These are phyloP conservation scores for Amaranthus hypochondriacus DNA, from an alignment of 148 eudicot genomes.

Conservation along the genomic window DNA sequence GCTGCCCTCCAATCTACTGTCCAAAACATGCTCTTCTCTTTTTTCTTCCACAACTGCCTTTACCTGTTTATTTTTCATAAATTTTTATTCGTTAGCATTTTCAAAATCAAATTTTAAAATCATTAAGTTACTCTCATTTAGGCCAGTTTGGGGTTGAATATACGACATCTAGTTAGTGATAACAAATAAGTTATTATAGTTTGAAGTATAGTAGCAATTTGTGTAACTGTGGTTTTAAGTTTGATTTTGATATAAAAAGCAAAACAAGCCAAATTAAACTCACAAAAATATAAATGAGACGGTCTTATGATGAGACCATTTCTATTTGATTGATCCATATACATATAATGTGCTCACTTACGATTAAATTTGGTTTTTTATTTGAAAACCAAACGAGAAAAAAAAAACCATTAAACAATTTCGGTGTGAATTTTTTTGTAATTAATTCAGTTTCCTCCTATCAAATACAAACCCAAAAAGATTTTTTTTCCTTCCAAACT, in stretches of 20 bases:
- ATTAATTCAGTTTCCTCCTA: too few species aligned
- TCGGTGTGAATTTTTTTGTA: too few species aligned
- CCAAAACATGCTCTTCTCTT: constrained; percentile 71
- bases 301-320: too few species aligned
- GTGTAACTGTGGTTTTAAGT: not conserved
- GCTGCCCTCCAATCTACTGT: constrained; percentile 48
- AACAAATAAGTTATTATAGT: too few species aligned
- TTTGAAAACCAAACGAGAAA: too few species aligned
- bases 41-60: constrained; percentile 62
- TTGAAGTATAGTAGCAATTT: not conserved
- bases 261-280: too few species aligned
- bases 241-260: not conserved
- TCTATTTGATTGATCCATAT: too few species aligned
- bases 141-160: not conserved
- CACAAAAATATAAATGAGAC: too few species aligned
- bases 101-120: not conserved
- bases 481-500: too few species aligned
- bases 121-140: not conserved
- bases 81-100: not conserved
- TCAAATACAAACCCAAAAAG: too few species aligned
- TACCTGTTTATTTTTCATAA: constrained; percentile 49
- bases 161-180: not conserved
- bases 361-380: not conserved
- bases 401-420: too few species aligned
- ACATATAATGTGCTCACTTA: not conserved